Evolutionary conservation across 495 filamentous ascomycete genomes (phyloP).

Genomic region (Aspergillus haitiensis): DNA sequence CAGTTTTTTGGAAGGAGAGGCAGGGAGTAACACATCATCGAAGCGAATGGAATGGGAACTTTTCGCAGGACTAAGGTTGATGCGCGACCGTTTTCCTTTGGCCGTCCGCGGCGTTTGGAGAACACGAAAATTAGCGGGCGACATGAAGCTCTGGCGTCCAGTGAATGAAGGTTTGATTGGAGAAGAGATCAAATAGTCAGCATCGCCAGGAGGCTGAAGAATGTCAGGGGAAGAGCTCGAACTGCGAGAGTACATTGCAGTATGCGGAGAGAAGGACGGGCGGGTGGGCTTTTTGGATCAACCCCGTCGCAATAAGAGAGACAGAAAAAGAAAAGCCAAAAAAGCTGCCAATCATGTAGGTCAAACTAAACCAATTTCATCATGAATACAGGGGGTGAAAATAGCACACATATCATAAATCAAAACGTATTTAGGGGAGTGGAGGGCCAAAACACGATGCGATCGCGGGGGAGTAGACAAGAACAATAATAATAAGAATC

Average conservation of each 20-base stretch:
- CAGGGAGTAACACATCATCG: conserved; percentile 48
- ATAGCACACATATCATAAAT: background rate
- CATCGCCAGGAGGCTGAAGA: conserved; percentile 48
- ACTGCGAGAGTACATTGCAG: conserved; percentile 37
- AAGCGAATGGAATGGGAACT: conserved; percentile 47
- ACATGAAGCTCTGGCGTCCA: conserved; percentile 47
- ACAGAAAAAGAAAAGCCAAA: no score
- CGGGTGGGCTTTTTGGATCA: conserved; percentile 10
- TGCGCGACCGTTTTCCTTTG: conserved; percentile 36
- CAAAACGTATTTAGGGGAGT: background rate
- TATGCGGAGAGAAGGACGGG: conserved; percentile 20
- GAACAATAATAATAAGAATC: conserved; percentile 1
- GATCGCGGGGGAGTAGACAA: conserved; percentile 26
- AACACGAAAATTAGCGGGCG: conserved; percentile 36
- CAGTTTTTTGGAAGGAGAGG: conserved; percentile 40
- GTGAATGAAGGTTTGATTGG: conserved; percentile 40
- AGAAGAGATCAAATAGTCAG: conserved; percentile 48
- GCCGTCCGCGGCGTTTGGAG: conserved; percentile 33
- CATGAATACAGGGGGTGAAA: background rate
- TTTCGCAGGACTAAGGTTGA: conserved; percentile 41
- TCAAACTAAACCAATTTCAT: background rate
- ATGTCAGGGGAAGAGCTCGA: conserved; percentile 49
- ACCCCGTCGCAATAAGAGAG: background rate
- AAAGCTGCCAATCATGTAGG: no score
- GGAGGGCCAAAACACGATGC: conserved; percentile 13